Conservation (phyloP, 805 yeast genomes). For the Starmera caribaea region DNA sequence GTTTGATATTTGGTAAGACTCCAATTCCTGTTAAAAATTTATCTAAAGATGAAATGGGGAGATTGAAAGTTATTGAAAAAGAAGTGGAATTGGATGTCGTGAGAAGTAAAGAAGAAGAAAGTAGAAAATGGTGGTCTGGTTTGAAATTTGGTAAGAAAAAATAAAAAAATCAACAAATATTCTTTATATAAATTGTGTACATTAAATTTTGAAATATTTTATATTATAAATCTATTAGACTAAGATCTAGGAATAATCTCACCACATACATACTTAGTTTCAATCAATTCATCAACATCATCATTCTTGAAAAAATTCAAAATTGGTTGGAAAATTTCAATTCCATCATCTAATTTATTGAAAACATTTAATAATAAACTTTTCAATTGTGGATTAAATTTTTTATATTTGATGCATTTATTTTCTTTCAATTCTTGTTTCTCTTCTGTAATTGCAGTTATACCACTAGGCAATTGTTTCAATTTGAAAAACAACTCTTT, state of each 20-base stretch:
- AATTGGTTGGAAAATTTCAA: slow-evolving; percentile 16
- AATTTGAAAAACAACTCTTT: slow-evolving; percentile 41
- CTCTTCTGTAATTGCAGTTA: background rate
- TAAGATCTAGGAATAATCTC: no score
- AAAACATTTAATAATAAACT: slow-evolving; percentile 15
- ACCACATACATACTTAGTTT: background rate
- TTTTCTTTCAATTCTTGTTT: background rate
- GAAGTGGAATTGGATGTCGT: background rate
- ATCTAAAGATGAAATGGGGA: background rate
- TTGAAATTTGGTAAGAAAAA: no score
- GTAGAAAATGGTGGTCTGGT: no score
- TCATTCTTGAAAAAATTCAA: slow-evolving; percentile 16
- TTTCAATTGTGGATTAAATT: slow-evolving; percentile 15
- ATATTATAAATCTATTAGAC: no score
- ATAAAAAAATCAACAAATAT: no score
- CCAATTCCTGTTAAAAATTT: background rate
- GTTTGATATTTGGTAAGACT: slow-evolving; percentile 32
- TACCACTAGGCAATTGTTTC: slow-evolving; percentile 11
- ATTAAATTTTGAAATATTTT: no score
- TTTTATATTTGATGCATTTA: slow-evolving; percentile 3
- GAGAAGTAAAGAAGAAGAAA: no score
- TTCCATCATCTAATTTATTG: slow-evolving; percentile 16
- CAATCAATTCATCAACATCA: background rate
- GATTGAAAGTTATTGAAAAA: background rate
- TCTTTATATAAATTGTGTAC: no score